Evolutionary conservation across 2,329 filamentous ascomycete genomes (phyloP), one percentile per base, ranked within the genome.

Genomic region (Aspergillus sp.): DNA sequence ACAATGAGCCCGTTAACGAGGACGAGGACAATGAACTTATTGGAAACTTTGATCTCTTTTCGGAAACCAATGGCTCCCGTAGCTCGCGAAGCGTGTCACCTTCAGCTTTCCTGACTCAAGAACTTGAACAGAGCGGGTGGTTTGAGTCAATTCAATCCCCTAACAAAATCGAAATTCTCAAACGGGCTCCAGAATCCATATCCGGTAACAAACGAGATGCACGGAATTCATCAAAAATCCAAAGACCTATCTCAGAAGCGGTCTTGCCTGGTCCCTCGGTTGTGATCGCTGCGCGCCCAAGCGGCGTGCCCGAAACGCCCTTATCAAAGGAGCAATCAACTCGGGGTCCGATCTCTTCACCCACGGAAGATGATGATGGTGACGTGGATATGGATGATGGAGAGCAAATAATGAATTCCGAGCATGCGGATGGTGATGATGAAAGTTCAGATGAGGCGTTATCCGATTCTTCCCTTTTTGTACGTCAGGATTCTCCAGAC

Each of bases 41-140:
- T n/a, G 49, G 48, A 11, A 48, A 46, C 7, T 15, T 60, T 8
- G 27, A 55, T 17, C 17, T 58, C 19, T 60, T 60, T n/a, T 52
- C 58, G 12, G 54, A 60, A 19, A 44, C 51, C 22, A 39, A 24
- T n/a, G n/a, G 20, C 2, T n/a, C 30, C 4, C 3, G 27, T 30
- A 8, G 8, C 27, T 30, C 27, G 27, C 27, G 27, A 30, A 30
- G 27, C 27, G 8, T 33, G 9, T 40, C 40, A 13, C 46, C 50
- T 24, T 40, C 50, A 4, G 39, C 24, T 30, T 24, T 30, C 13
- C 34, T 49, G 49, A 20, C 24, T 2, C 30, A 54, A 4, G 24
- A 50, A n/a, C 51, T 54, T 22, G 33, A 54, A 33, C 51, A 34
- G 34, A 39, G 37, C 19, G 33, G 44, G 30, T 44, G 27, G 42